These are phyloP conservation scores for Drosera spatulata DNA, from an alignment of 179 eudicot species.

Conservation along the genomic window DNA sequence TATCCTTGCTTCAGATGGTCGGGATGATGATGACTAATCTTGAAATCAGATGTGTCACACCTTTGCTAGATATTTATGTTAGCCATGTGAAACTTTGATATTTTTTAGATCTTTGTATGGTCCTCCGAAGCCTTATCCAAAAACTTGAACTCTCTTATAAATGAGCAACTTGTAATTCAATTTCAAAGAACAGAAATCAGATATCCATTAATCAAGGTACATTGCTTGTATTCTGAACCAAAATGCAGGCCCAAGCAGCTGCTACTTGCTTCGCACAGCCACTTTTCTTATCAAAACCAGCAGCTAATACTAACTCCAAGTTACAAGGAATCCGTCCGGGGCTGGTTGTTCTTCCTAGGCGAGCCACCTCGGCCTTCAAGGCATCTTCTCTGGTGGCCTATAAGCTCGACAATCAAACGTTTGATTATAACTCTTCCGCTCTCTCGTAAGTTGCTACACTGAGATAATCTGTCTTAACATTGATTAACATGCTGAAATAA, in stretches of 20 bases:
- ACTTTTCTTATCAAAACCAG: slow-evolving; percentile 5
- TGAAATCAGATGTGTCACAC: too few species aligned
- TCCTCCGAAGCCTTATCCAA: background rate
- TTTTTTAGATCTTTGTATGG: background rate
- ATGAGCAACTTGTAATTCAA: background rate
- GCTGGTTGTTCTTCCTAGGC: background rate
- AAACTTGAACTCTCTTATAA: background rate
- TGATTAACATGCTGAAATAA: too few species aligned
- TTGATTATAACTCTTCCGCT: slow-evolving; percentile 38
- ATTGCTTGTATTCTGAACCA: background rate
- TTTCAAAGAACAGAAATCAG: background rate
- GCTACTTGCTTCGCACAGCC: slow-evolving; percentile 23
- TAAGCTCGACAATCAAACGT: slow-evolving; percentile 8
- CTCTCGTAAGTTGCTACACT: slow-evolving; percentile 27
- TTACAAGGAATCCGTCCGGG: slow-evolving; percentile 1
- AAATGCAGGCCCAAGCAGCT: slow-evolving; percentile 22
- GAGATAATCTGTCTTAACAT: background rate
- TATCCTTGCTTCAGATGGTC: too few species aligned
- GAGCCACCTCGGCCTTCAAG: slow-evolving; percentile 3
- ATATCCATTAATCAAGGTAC: background rate
- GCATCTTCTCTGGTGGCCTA: slow-evolving; percentile 9
- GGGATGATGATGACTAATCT: too few species aligned
- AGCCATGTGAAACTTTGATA: background rate
- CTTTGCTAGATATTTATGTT: too few species aligned
- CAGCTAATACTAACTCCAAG: slow-evolving; percentile 6